Conservation (phyloP, 1,284 basidiomycete genomes). For the Apiotrichum gracile region DNA sequence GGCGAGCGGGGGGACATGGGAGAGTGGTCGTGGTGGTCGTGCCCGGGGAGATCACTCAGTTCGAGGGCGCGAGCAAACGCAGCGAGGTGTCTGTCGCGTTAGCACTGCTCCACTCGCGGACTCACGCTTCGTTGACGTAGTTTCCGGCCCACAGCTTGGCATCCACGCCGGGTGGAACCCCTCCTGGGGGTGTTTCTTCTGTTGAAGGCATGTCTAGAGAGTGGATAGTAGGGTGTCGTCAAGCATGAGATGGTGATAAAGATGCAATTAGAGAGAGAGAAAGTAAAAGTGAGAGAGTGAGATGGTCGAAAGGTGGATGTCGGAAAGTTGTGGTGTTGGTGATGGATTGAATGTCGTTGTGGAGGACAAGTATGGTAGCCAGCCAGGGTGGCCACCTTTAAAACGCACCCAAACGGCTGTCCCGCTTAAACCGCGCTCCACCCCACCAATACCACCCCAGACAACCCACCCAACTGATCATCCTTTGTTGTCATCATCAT, state of each 20-base stretch:
- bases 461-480: neutral
- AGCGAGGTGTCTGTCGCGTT: conserved; percentile 33
- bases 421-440: too few relatives aligned
- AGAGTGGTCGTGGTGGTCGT: conserved; percentile 26
- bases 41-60: conserved; percentile 26
- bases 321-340: too few relatives aligned
- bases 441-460: neutral
- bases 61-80: conserved; percentile 44
- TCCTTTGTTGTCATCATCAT: neutral
- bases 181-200: neutral
- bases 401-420: too few relatives aligned
- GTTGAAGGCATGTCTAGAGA: neutral
- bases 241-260: neutral
- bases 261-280: neutral
- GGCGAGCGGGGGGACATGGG: conserved; percentile 29
- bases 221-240: neutral
- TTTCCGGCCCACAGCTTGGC: conserved; percentile 48
- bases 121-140: conserved; percentile 66
- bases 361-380: too few relatives aligned
- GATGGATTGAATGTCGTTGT: too few relatives aligned
- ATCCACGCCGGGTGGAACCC: conserved; percentile 13
- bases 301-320: neutral
- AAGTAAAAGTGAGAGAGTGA: neutral
- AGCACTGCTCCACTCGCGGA: neutral
- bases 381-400: too few relatives aligned